Evolutionary conservation across 2,329 filamentous ascomycete species (phyloP).

Genomic region (Monosporascus cannonballus): DNA sequence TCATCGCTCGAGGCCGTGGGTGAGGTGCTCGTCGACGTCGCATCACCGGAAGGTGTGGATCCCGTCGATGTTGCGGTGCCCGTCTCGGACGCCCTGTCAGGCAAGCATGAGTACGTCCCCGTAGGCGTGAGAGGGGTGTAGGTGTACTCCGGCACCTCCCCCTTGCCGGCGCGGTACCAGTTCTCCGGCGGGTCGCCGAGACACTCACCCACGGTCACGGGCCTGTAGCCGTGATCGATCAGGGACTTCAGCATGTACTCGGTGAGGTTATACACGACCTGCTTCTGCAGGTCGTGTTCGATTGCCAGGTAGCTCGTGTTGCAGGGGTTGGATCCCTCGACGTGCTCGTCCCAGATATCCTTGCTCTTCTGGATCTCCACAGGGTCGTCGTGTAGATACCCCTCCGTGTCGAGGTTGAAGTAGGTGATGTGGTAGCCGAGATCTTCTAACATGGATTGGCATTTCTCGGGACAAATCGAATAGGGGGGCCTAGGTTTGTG

Average conservation of each 20-base stretch:
- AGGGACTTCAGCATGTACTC: constrained; percentile 37
- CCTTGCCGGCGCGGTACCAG: constrained; percentile 43
- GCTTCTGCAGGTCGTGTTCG: constrained; percentile 43
- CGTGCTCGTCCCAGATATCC: constrained; percentile 29
- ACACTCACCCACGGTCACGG: constrained; percentile 51
- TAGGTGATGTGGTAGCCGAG: constrained; percentile 26
- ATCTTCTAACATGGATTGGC: constrained; percentile 19
- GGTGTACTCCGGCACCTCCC: constrained; percentile 20
- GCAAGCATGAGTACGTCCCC: constrained; percentile 15
- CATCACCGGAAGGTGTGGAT: neutral
- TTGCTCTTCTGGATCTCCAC: constrained; percentile 28
- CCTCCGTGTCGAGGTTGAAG: constrained; percentile 27
- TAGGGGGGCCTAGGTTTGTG: constrained; percentile 19
- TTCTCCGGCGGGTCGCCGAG: constrained; percentile 41
- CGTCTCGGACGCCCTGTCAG: neutral
- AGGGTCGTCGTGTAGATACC: constrained; percentile 25
- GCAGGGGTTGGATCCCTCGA: constrained; percentile 24
- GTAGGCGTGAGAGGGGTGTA: constrained; percentile 21
- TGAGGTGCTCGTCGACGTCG: neutral
- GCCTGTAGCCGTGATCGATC: constrained; percentile 33
- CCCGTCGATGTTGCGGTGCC: neutral
- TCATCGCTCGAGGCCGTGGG: too few species aligned
- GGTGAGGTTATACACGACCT: constrained; percentile 41
- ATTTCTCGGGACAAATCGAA: constrained; percentile 24
- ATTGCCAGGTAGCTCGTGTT: constrained; percentile 25